These are phyloP conservation scores for Mychonastes homosphaera DNA, from an alignment of 139 green algal genomes.

Conservation along the genomic window DNA sequence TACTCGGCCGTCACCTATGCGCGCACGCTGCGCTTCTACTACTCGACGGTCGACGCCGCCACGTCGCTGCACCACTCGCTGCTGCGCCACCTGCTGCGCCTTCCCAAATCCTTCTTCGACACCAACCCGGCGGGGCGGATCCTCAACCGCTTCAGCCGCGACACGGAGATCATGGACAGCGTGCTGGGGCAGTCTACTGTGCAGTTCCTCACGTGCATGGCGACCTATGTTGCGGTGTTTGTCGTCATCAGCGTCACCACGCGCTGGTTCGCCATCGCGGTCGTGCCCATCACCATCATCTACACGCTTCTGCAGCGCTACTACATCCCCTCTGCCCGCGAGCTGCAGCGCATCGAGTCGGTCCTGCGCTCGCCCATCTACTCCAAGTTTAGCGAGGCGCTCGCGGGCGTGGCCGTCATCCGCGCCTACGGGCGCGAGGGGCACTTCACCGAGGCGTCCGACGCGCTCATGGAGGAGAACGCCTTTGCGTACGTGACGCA, in stretches of 20 bases:
- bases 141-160: conserved; percentile 80
- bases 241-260: conserved; percentile 54
- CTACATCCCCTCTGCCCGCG: conserved; percentile 67
- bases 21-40: conserved; percentile 22
- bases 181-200: conserved; percentile 48
- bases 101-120: conserved; percentile 87
- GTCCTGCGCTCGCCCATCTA: conserved; percentile 77
- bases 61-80: conserved; percentile 53
- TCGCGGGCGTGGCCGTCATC: conserved; percentile 56
- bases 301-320: conserved; percentile 63
- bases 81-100: conserved; percentile 47
- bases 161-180: conserved; percentile 76
- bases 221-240: conserved; percentile 50
- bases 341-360: conserved; percentile 85
- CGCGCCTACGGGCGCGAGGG: conserved; percentile 51
- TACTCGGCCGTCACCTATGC: conserved; percentile 39
- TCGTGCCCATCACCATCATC: conserved; percentile 54
- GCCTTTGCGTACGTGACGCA: conserved; percentile 58
- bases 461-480: conserved; percentile 38
- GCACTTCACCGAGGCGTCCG: conserved; percentile 35
- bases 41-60: conserved; percentile 30
- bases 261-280: conserved; percentile 44
- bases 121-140: conserved; percentile 83
- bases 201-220: conserved; percentile 45
- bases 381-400: conserved; percentile 53